Base-by-base conservation (phyloP, 2,329 filamentous ascomycete genomes). In the Periconia sp. region DNA sequence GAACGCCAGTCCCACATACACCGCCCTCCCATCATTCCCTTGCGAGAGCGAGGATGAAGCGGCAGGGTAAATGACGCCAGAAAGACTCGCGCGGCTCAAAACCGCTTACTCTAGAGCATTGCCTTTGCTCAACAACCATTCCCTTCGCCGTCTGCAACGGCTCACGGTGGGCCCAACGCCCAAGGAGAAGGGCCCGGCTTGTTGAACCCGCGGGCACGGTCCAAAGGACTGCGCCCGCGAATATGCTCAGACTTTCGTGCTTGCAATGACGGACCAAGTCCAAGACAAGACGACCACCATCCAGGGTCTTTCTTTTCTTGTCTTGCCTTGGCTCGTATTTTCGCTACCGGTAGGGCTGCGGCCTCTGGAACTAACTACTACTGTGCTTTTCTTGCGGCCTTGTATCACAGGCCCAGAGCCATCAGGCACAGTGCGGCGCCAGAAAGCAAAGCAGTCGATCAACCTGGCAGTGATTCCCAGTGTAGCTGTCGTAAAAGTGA, bases 81-180 rank as follows among this genome's bases (percentile, higher is more conserved):
- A 68, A 62, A 63, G 60, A 52, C 68, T 69, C 68, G 60, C 53
- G 53, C 56, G 41, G 27, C 54, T 33, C 50, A 49, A 49, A 11
- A 50, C 44, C 55, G 54, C 48, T 70, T 65, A 23, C 50, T 73
- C 53, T 73, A 23, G 70, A 68, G 65, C 58, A 58, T 57, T 66
- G 70, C 70, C 70, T 73, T 73, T 73, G 68, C 62, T 53, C 65
- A 71, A 55, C 62, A 69, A 61, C 60, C 61, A 70, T 63, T 41
- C 58, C 65, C 15, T 23, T 45, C 19, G 42, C 42, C 42, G 20
- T 23, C 60, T 65, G 20, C 47, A 47, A 48, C 19, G 45, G 20
- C 31, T 23, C 40, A 46, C 37, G 58, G 58, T 62, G 60, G 58
- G 18, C 52, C 53, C 59, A 55, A 55, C 33, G 3, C 11, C 13